Evolutionary conservation across 192 early-diverging fungal species (phyloP).

Genomic region (Backusella morwellensis): DNA sequence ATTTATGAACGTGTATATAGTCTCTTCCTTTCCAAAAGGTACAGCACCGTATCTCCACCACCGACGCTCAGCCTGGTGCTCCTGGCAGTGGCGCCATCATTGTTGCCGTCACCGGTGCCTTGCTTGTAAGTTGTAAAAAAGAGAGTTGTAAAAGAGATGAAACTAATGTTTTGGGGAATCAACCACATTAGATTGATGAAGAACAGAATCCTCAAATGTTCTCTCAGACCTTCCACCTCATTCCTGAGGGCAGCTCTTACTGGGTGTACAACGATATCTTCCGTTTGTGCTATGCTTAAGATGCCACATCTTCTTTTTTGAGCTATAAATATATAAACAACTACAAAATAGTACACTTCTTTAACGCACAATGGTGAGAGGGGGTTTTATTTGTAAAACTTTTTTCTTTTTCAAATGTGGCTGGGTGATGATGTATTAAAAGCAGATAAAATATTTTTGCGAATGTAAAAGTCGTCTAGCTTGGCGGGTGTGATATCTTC

Average conservation of each 20-base stretch:
- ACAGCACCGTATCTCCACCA: conserved; percentile 69
- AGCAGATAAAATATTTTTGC: conserved; percentile 77
- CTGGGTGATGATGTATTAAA: conserved; percentile 18
- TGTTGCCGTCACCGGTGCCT: conserved; percentile 85
- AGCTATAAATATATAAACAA: background rate
- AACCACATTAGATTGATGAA: conserved; percentile 61
- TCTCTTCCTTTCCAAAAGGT: conserved; percentile 77
- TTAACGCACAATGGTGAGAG: background rate
- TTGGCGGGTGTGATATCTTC: conserved; percentile 68
- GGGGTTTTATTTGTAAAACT: background rate
- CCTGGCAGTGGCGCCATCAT: conserved; percentile 63
- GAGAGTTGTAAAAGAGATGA: background rate
- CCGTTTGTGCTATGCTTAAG: conserved; percentile 74
- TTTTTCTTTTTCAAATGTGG: background rate
- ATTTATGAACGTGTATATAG: conserved; percentile 30
- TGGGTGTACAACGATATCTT: conserved; percentile 89
- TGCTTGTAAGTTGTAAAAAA: conserved; percentile 55
- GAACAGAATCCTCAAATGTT: conserved; percentile 82
- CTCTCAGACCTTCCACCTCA: conserved; percentile 86
- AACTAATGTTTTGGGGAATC: background rate
- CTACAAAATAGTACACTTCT: background rate
- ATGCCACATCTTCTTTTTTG: background rate
- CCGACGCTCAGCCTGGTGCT: conserved; percentile 80
- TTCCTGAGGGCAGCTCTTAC: conserved; percentile 65
- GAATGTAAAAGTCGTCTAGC: conserved; percentile 82